phyloP scores from a whole-genome alignment of 2,329 filamentous ascomycete species.

The Ceratocystis cacaofunesta region DNA sequence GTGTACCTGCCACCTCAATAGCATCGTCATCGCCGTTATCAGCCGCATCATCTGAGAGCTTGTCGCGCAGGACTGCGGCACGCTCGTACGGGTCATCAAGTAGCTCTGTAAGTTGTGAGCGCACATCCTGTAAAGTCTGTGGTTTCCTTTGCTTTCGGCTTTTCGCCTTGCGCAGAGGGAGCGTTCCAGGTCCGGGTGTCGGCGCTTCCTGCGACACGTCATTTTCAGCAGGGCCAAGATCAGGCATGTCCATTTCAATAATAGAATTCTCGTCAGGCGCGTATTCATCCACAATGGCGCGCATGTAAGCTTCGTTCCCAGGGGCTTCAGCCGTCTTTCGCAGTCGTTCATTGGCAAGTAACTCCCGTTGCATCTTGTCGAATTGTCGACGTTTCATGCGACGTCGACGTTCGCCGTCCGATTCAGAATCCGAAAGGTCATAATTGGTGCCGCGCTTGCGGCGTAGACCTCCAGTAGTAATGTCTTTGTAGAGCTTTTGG shows the following conservation, averaged over 20 bases:
- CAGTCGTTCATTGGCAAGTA: conserved; percentile 78
- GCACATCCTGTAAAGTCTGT: conserved; percentile 42
- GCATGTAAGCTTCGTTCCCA: conserved; percentile 79
- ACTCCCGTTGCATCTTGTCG: conserved; percentile 76
- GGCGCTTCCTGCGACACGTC: conserved; percentile 24
- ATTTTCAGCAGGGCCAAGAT: conserved; percentile 15
- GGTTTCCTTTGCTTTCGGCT: conserved; percentile 16
- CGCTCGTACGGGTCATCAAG: conserved; percentile 48
- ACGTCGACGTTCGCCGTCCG: conserved; percentile 62
- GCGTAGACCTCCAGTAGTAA: conserved; percentile 75
- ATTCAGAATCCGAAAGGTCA: conserved; percentile 80
- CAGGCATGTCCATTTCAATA: conserved; percentile 34
- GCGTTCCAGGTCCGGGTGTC: not conserved
- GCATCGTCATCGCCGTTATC: conserved; percentile 28
- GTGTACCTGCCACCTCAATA: conserved; percentile 6
- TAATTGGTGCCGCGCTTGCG: conserved; percentile 71
- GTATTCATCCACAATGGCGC: conserved; percentile 71
- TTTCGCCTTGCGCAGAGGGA: conserved; percentile 11
- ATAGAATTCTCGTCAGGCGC: conserved; percentile 66
- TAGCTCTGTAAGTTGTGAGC: conserved; percentile 68
- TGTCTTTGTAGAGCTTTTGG: conserved; percentile 81
- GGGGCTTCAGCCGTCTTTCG: conserved; percentile 81
- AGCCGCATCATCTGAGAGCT: conserved; percentile 35
- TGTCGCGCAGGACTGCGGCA: conserved; percentile 33
- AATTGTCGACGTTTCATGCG: conserved; percentile 78